phyloP scores from a whole-genome alignment of 345 rosid species.

The Punica granatum region DNA sequence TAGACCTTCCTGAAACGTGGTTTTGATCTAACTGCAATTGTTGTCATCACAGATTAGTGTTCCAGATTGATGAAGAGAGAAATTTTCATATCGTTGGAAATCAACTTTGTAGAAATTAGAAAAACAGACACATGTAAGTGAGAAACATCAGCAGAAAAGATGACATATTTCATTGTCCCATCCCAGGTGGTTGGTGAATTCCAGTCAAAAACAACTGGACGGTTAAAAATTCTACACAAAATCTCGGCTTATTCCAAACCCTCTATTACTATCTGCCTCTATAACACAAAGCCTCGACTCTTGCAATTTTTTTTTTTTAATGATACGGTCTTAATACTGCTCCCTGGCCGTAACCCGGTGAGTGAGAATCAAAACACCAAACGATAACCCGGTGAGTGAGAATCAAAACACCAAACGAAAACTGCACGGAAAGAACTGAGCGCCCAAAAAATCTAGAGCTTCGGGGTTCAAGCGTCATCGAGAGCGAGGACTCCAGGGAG shows the following conservation, averaged over 20 bases:
- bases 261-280: background rate
- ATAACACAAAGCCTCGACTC: background rate
- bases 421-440: background rate
- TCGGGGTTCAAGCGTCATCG: conserved; percentile 43
- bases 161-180: background rate
- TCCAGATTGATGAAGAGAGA: too few relatives aligned
- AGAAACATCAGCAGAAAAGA: too few relatives aligned
- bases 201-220: background rate
- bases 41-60: too few relatives aligned
- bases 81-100: too few relatives aligned
- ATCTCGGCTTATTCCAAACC: conserved; percentile 2
- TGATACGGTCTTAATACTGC: background rate
- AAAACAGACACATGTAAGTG: too few relatives aligned
- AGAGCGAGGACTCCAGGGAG: conserved; percentile 95
- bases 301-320: background rate
- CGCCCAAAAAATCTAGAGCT: background rate
- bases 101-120: too few relatives aligned
- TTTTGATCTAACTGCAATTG: too few relatives aligned
- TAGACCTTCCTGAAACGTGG: too few relatives aligned
- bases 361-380: background rate
- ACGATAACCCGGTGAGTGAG: background rate
- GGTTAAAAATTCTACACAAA: background rate
- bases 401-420: background rate
- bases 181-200: background rate
- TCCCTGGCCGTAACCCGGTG: background rate